Percentiles rank a stretch among this genome's conserved stretches.
phyloP scores from a whole-genome alignment of 2,329 filamentous ascomycete genomes.

The Penicillium rolfsii region DNA sequence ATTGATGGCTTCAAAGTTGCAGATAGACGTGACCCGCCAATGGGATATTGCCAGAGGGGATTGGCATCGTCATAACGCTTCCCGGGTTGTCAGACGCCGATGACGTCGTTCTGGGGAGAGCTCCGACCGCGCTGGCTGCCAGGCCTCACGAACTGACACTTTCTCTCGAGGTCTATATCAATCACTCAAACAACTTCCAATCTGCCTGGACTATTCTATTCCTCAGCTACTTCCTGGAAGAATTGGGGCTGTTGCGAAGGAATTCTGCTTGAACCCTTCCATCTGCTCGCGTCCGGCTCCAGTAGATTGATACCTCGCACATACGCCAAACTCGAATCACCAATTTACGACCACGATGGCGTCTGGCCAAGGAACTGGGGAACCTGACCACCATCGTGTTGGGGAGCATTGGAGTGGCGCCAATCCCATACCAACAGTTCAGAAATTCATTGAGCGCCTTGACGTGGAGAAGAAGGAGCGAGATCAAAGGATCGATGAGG shows the following conservation, averaged over 20 bases:
- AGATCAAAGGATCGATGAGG: conserved; percentile 70
- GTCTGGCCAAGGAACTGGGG: conserved; percentile 4
- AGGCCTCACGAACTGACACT: not conserved
- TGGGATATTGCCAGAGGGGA: not conserved
- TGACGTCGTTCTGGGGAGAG: conserved; percentile 30
- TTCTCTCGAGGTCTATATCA: not conserved
- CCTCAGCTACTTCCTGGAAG: not conserved
- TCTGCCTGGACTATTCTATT: not conserved
- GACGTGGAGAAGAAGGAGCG: conserved; percentile 78
- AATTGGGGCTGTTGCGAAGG: conserved; percentile 8
- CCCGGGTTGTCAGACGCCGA: conserved; percentile 22
- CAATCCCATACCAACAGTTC: conserved; percentile 86
- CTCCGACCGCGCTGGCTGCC: conserved; percentile 3
- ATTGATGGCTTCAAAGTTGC: not conserved
- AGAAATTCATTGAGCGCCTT: conserved; percentile 77
- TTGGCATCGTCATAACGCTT: conserved; percentile 28
- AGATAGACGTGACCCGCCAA: conserved; percentile 8
- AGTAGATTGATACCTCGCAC: not conserved
- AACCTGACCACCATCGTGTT: conserved; percentile 46
- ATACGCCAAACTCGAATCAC: not conserved
- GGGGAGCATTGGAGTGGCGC: conserved; percentile 77
- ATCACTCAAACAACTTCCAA: not conserved
- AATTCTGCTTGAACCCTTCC: conserved; percentile 2
- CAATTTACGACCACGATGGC: conserved; percentile 15
- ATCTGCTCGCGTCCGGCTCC: not conserved